Evolutionary conservation across 768 basidiomycete species (phyloP).

Genomic region (Mycena indigotica): DNA sequence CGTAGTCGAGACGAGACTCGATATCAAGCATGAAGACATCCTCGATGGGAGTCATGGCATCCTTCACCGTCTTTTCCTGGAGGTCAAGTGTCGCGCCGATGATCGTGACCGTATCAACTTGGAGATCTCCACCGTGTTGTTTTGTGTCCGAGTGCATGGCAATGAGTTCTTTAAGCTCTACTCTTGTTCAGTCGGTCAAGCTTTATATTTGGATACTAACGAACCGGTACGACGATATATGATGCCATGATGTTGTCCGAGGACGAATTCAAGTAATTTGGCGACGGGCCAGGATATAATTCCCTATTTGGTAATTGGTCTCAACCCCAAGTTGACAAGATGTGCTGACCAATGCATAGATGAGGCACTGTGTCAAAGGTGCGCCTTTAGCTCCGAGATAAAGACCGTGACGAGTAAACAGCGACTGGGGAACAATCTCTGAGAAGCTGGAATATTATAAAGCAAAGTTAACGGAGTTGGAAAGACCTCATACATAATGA

Average conservation of each 20-base stretch:
- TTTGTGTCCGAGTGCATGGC: slow-evolving; percentile 76
- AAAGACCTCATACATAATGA: slow-evolving; percentile 69
- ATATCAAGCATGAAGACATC: slow-evolving; percentile 88
- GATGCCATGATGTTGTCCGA: slow-evolving; percentile 87
- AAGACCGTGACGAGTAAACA: slow-evolving; percentile 88
- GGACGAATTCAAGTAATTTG: slow-evolving; percentile 72
- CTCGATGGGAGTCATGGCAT: slow-evolving; percentile 82
- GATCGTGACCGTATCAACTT: slow-evolving; percentile 80
- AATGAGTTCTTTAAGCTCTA: slow-evolving; percentile 87
- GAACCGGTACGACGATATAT: slow-evolving; percentile 78
- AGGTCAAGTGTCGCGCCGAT: slow-evolving; percentile 88
- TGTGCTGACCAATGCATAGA: slow-evolving; percentile 63
- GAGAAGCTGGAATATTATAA: slow-evolving; percentile 59
- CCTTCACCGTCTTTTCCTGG: slow-evolving; percentile 81
- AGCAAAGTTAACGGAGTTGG: neutral
- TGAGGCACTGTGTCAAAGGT: slow-evolving; percentile 61
- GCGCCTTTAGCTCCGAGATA: slow-evolving; percentile 89
- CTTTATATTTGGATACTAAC: slow-evolving; percentile 4
- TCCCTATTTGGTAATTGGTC: slow-evolving; percentile 46
- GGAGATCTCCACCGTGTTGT: slow-evolving; percentile 80
- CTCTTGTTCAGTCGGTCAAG: neutral
- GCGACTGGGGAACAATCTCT: slow-evolving; percentile 89
- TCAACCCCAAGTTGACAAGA: slow-evolving; percentile 1
- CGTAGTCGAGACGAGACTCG: slow-evolving; percentile 79
- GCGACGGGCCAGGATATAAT: slow-evolving; percentile 85